Conservation (phyloP, 257 asterid species). For the Avicennia marina region DNA sequence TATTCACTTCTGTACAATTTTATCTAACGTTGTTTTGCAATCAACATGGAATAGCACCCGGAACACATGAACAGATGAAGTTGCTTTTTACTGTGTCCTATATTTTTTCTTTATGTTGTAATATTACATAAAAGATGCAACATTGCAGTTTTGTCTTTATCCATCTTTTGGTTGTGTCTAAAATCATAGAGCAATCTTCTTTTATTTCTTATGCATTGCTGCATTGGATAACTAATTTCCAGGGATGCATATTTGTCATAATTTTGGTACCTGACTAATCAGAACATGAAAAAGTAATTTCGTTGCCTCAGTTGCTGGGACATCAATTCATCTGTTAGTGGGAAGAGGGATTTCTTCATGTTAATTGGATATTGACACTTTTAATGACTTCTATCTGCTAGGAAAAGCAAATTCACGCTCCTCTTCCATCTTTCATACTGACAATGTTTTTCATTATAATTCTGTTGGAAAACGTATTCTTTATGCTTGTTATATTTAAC, state of each 20-base stretch:
- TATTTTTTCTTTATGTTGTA: slow-evolving; percentile 14
- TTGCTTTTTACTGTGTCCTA: slow-evolving; percentile 9
- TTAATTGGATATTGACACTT: background rate
- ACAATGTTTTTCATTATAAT: background rate
- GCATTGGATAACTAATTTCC: slow-evolving; percentile 1
- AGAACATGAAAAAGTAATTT: slow-evolving; percentile 6
- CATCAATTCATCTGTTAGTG: slow-evolving; percentile 3
- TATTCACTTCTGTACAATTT: background rate
- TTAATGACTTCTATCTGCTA: slow-evolving; percentile 4
- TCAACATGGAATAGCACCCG: background rate
- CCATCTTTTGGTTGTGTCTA: slow-evolving; percentile 11
- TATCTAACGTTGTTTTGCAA: slow-evolving; percentile 4
- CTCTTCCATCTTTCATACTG: background rate
- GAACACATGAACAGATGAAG: slow-evolving; percentile 2
- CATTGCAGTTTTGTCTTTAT: slow-evolving; percentile 10
- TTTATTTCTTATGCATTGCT: slow-evolving; percentile 4
- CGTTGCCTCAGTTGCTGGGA: background rate
- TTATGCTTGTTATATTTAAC: too few relatives aligned
- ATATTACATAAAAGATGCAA: slow-evolving; percentile 5
- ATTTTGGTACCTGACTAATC: slow-evolving; percentile 2
- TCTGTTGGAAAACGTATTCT: too few relatives aligned
- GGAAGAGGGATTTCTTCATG: slow-evolving; percentile 2
- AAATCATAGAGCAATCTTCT: slow-evolving; percentile 6
- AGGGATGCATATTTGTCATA: background rate
- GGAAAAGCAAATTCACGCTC: background rate